These are phyloP conservation scores for Zizania latifolia DNA, from an alignment of 176 grass and related monocot species.

Conservation along the genomic window DNA sequence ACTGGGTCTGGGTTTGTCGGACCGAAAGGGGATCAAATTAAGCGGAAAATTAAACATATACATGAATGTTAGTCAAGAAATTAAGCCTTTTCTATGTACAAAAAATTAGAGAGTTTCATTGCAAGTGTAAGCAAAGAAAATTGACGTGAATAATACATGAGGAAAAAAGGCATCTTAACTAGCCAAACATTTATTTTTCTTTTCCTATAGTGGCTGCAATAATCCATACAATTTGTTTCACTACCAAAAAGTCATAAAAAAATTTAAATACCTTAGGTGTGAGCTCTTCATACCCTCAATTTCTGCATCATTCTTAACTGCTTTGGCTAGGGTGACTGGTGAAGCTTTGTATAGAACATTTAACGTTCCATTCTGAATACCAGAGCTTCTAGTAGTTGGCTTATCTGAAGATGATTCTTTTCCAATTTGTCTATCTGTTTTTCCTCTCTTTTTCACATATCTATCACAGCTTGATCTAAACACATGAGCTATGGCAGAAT, in stretches of 20 bases:
- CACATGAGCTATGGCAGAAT: conserved; percentile 77
- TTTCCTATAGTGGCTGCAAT: background rate
- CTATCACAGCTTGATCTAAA: conserved; percentile 60
- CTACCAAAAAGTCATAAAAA: background rate
- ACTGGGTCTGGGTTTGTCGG: background rate
- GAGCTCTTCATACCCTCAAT: conserved; percentile 80
- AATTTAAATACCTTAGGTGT: conserved; percentile 71
- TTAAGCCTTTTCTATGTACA: background rate
- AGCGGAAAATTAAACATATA: background rate
- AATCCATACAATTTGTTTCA: background rate
- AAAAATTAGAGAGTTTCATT: background rate
- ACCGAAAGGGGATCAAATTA: background rate
- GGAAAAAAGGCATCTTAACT: background rate
- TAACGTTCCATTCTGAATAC: conserved; percentile 28
- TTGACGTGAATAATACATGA: background rate
- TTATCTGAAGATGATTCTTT: conserved; percentile 6
- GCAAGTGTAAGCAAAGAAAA: conserved; percentile 2
- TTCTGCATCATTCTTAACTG: conserved; percentile 88
- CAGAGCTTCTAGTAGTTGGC: background rate
- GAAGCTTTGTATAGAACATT: conserved; percentile 62
- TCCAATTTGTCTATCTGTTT: conserved; percentile 16
- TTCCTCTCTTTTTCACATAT: conserved; percentile 28
- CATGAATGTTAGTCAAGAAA: background rate
- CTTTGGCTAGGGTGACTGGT: conserved; percentile 69
- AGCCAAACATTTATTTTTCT: background rate